Evolutionary conservation across 2,329 filamentous ascomycete species (phyloP), one percentile per base, ranked within the genome.

Genomic region (Cladosporium velox): DNA sequence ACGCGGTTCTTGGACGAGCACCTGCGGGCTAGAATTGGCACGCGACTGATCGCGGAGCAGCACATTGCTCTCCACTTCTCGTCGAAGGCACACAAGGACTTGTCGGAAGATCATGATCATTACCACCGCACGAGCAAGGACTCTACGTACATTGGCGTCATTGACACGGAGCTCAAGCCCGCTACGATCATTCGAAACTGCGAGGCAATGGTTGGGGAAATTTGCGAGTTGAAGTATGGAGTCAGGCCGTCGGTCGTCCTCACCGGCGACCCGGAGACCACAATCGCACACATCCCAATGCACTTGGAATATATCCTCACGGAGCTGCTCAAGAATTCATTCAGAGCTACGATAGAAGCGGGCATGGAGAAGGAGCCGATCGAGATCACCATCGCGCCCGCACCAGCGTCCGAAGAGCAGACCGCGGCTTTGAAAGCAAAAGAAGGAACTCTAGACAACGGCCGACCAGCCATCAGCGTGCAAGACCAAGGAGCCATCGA

Each of bases 281-380:
- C 88, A 0, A 96, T 99, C 75, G 93, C 94, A 24, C 95, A 96
- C 74, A 90, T 99, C 10, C 95, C 95, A 15, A 95, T 96, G 77
- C 95, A 99, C 78, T 86, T 99, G 28, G 94, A 98, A 79, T 99
- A 99, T 78, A 97, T 99, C 70, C 87, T 97, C 70, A 99, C 94
- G 0, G 95, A 99, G 79, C 85, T 99, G 1, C 85, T 99, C 66
- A 99, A 99, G 79, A 99, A 99, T 75, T 92, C 93, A 0, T 99
- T 98, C 81, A 88, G 95, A 52, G 94, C 95, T 4, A 96, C 92
- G 0, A 89, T 98, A 11, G 95, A 99, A 79, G 89, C 86, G 66
- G 88, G 88, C n/a, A 89, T 87, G 73, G 90, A 91, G 71, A 85
- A 86, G 51, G 91, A 96, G 70, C 92, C 94, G 1, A 85, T 99